These are phyloP conservation scores for Leishmania major DNA, from an alignment of 208 protist species.

Conservation along the genomic window DNA sequence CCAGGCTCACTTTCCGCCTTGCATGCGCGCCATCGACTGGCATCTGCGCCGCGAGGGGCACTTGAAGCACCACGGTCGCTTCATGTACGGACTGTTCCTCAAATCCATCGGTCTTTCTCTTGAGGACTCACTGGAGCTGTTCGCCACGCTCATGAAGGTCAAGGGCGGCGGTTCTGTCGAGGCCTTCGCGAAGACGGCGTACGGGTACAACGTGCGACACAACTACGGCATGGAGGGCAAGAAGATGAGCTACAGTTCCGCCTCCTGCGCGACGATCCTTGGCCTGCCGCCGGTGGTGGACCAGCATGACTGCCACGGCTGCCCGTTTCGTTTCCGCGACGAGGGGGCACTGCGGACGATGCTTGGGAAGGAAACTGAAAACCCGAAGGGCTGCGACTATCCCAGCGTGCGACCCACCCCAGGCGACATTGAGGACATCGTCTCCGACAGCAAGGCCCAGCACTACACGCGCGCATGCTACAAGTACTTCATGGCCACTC, in stretches of 20 bases:
- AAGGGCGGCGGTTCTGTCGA: constrained; percentile 78
- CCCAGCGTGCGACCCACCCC: constrained; percentile 40
- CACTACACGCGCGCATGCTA: constrained; percentile 93
- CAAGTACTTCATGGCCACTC: constrained; percentile 91
- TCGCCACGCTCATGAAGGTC: constrained; percentile 83
- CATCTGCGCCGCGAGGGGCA: constrained; percentile 84
- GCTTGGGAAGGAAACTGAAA: constrained; percentile 53
- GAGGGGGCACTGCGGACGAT: constrained; percentile 65
- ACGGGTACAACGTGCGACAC: constrained; percentile 92
- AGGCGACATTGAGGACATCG: constrained; percentile 88
- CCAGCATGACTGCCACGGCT: constrained; percentile 89
- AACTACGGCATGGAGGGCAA: constrained; percentile 93
- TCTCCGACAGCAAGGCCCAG: constrained; percentile 80
- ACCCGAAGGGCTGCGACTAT: constrained; percentile 55
- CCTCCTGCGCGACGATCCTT: constrained; percentile 82
- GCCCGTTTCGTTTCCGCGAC: constrained; percentile 88
- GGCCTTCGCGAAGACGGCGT: constrained; percentile 82
- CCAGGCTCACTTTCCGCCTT: constrained; percentile 90
- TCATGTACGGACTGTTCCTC: constrained; percentile 90
- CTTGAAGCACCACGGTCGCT: constrained; percentile 91
- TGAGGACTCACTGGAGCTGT: constrained; percentile 86
- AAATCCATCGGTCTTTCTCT: constrained; percentile 89
- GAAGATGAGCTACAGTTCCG: constrained; percentile 89
- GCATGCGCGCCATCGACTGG: constrained; percentile 88
- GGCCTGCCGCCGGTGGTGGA: constrained; percentile 81